Base-by-base conservation (phyloP, 805 yeast genomes). In the Myxozyma monticola region DNA sequence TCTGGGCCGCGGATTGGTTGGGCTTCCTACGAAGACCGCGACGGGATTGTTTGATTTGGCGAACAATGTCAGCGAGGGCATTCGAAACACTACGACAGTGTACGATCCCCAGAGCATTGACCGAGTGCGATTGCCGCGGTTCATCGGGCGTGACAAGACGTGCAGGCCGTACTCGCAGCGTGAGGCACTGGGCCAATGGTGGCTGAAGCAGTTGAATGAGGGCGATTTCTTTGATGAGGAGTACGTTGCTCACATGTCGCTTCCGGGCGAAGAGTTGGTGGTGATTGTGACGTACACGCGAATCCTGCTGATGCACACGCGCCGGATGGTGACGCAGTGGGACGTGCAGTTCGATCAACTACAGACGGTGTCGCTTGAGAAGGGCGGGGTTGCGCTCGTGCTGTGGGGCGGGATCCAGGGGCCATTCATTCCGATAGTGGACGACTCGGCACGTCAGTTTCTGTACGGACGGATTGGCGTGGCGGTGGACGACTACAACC, bases 1-100 rank as follows among this genome's bases (percentile, higher is more conserved):
- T 1, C 64, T 93, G 2, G 99, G 99, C 3, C 86, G 84, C 62
- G 99, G 99, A 10, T 64, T 95, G n/a, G 80, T 93, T 49, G 99
- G 99, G 0, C 70, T 95, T 26, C 99, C 99, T 0, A 90, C 99
- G 0, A 93, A 93, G 71, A 88, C 98, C 0, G 96, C 96, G 0
- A 89, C 91, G 60, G 99, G 99, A 10, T 66, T 93, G 21, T 83
- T 93, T 59, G 99, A 93, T 65, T 74, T 95, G 56, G 96, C 98
- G 0, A 85, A 86, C 46, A 91, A 88, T 67, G 83, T 93, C 31
- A 83, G 96, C 70, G 97, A 90, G 65, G 98, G 98, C 24, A 89
- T 95, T 42, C 77, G 90, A 53, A 90, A 84, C 65, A 87, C 97
- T 0, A 88, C 99, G 0, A 87, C 96, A 0, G 91, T 86, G 0